Evolutionary conservation across 768 basidiomycete species (phyloP).

Genomic region (Mycena alexandri): DNA sequence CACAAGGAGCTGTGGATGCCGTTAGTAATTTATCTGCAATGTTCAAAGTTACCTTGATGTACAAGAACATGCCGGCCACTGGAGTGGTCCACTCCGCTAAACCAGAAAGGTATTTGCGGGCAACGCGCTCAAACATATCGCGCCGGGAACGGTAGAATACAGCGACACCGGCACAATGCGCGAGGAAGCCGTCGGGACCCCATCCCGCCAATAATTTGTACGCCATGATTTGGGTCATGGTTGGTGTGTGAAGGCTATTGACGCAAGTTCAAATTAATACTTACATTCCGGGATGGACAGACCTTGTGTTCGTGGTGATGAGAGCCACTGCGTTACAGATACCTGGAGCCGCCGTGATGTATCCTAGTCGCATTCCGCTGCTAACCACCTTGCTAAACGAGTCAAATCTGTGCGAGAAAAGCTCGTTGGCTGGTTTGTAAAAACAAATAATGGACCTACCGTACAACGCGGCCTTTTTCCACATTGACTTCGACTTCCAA

Average conservation of each 20-base stretch:
- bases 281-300: no score
- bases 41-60: constrained; percentile 57
- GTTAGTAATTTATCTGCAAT: no score
- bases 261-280: no score
- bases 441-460: constrained; percentile 43
- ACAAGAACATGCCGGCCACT: constrained; percentile 81
- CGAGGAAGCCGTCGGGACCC: constrained; percentile 73
- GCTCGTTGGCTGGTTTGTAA: no score
- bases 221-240: constrained; percentile 62
- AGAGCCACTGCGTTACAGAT: constrained; percentile 68
- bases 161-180: constrained; percentile 69
- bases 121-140: constrained; percentile 71
- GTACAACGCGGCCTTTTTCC: constrained; percentile 64
- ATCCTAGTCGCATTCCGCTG: constrained; percentile 73
- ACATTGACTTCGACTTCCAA: constrained; percentile 45
- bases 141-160: constrained; percentile 68
- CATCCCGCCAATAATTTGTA: constrained; percentile 62
- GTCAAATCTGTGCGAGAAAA: constrained; percentile 75
- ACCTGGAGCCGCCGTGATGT: constrained; percentile 67
- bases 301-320: constrained; percentile 53
- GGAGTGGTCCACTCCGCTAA: constrained; percentile 69
- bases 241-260: constrained; percentile 63
- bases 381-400: constrained; percentile 76
- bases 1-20: constrained; percentile 26
- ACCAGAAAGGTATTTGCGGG: constrained; percentile 70